Evolutionary conservation across 495 filamentous ascomycete genomes (phyloP).

Genomic region (Talaromyces liani): DNA sequence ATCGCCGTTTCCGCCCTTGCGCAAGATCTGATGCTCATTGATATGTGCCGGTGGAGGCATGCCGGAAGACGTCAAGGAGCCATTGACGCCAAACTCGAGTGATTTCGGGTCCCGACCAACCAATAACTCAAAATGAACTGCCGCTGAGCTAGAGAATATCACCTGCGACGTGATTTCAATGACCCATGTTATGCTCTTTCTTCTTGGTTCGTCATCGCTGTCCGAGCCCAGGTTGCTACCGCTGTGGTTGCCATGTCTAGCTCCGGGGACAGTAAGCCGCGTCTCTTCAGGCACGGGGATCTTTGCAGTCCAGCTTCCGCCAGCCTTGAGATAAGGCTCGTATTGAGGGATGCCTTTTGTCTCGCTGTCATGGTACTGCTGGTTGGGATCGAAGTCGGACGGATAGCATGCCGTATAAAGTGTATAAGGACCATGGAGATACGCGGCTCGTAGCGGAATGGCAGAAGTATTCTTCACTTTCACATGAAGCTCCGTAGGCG

Average conservation of each 20-base stretch:
- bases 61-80: constrained; percentile 29
- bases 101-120: constrained; percentile 81
- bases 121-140: constrained; percentile 84
- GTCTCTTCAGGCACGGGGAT: constrained; percentile 71
- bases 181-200: constrained; percentile 68
- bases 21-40: constrained; percentile 54
- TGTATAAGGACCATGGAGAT: constrained; percentile 91
- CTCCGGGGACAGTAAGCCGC: constrained; percentile 37
- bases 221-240: constrained; percentile 18
- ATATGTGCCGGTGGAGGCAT: constrained; percentile 57
- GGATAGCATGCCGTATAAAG: constrained; percentile 81
- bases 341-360: constrained; percentile 69
- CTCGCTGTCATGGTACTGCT: constrained; percentile 55
- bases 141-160: constrained; percentile 79
- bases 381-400: constrained; percentile 68
- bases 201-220: constrained; percentile 17
- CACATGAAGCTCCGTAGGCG: constrained; percentile 69
- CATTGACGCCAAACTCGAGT: constrained; percentile 51
- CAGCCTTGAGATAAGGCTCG: constrained; percentile 93
- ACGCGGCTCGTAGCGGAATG: constrained; percentile 84
- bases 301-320: constrained; percentile 70
- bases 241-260: neutral
- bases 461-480: constrained; percentile 89
- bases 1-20: constrained; percentile 39
- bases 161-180: constrained; percentile 89